Evolutionary conservation across 495 filamentous ascomycete genomes (phyloP).

Genomic region (Podospora australis): DNA sequence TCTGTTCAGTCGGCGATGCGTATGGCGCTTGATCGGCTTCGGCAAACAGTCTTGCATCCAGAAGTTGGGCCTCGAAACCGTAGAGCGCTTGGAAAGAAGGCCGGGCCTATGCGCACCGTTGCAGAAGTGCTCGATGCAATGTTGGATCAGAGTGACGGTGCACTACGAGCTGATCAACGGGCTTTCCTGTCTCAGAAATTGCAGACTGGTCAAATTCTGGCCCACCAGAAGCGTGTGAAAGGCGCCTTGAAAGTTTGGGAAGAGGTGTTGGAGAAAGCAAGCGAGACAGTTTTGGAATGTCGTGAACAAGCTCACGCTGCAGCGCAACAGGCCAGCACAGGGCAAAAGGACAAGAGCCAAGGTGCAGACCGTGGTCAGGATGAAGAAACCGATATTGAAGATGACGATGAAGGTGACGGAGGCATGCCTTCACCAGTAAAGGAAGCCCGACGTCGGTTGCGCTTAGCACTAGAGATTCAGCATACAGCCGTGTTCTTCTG

Average conservation of each 20-base stretch:
- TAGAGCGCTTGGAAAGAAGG: conserved; percentile 55
- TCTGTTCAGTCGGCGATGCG: conserved; percentile 56
- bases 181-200: conserved; percentile 53
- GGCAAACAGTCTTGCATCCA: conserved; percentile 84
- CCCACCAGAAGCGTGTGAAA: conserved; percentile 45
- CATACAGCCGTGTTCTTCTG: conserved; percentile 81
- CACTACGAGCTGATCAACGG: conserved; percentile 61
- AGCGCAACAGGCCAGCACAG: conserved; percentile 39
- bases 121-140: conserved; percentile 79
- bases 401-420: conserved; percentile 27
- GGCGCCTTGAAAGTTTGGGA: conserved; percentile 65
- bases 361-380: conserved; percentile 14
- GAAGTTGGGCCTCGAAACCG: conserved; percentile 64
- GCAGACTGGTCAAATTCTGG: conserved; percentile 65
- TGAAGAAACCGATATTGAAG: conserved; percentile 36
- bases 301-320: conserved; percentile 54
- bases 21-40: conserved; percentile 47
- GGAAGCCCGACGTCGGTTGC: conserved; percentile 58
- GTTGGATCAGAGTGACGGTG: conserved; percentile 70
- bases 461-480: conserved; percentile 67
- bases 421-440: conserved; percentile 35
- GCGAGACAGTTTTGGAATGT: conserved; percentile 54
- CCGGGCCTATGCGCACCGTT: conserved; percentile 68
- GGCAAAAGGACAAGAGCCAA: conserved; percentile 33
- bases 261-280: conserved; percentile 48